Evolutionary conservation across 805 yeast species (phyloP), one percentile per base, ranked within the genome.

Genomic region (Candida gorgasii): DNA sequence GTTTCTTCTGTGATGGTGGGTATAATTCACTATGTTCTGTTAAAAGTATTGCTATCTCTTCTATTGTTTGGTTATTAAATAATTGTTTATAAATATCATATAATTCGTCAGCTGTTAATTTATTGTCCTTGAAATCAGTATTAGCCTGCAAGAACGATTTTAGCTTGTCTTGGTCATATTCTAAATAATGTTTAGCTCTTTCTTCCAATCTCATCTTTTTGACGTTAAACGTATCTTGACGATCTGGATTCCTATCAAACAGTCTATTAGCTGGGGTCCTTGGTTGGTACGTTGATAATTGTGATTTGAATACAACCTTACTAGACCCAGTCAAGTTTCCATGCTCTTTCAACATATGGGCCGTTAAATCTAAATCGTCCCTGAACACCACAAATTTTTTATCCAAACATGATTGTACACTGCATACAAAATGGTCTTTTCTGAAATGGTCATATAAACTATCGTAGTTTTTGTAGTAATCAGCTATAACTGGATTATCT

Each of bases 361-460:
- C 90, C 42, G 86, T 84, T 41, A 93, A 70, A 52, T 89, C 97
- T 42, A 89, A 63, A 40, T 86, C 93, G 48, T 89, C 92, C 16
- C 83, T 77, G 59, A 93, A 93, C 1, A 92, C 99, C 16, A 93
- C 93, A 65, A 93, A 92, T 59, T 87, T 86, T 61, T 86, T 82
- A 43, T 90, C 98, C 36, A 90, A 63, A 65, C 99, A 93, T 9
- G 76, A 55, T 36, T 79, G 86, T 14, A 86, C 84, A 23, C 76
- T 72, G 65, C 99, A 93, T 12, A 81, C 80, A 61, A 71, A 88
- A 62, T 93, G 99, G 31, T 75, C 80, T 3, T 57, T 61, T 51
- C 69, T 72, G 63, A 93, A 93, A 68, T 93, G 99, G 12, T 69
- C 67, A 52, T 80, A 85, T 42, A 93, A 70, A 29, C 79, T 71